Base-by-base conservation (phyloP, 2,329 filamentous ascomycete genomes). In the Chaetothyriales sp. region DNA sequence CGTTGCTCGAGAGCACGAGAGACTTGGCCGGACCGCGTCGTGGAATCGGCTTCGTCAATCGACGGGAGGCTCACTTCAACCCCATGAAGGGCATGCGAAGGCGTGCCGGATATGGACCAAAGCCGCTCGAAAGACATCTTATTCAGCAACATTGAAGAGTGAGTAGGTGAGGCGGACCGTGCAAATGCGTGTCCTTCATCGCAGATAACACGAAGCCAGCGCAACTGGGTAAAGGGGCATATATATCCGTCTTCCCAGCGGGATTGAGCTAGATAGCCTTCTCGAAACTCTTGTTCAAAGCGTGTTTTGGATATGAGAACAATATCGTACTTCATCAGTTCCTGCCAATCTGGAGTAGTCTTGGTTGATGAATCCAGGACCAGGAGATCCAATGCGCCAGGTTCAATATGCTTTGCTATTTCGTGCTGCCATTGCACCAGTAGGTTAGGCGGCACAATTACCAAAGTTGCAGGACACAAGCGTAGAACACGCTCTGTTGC, bases 71-170 rank as follows among this genome's bases (percentile, higher is more conserved):
- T 77, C 10, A 81, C 71, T 54, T 86, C 80, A 0, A 87, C 75
- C 0, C 89, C 87, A 51, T 87, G 86, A 0, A 95, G 70, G 8
- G 88, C 86, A 55, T 81, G 82, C 0, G 88, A 87, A 2, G 90
- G 90, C 0, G 90, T 96, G 51, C 90, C 90, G 1, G 86, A 93
- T 0, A 95, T 83, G 3, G 94, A 79, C 90, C 90, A 95, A 8
- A 84, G 79, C 18, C 86, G 78, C 46, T 87, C 81, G 15, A 87
- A 64, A 44, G 67, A 65, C 20, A 81, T 70, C 48, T 73, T 68
- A 36, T 74, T 67, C 4, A 79, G 68, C 7, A 81, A 70, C 15
- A 73, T 63, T 4, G 77, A 71, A 28, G 78, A 76, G 45, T 71
- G 75, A 1, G 79, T 86, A 57, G 73, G 78, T 48, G 70, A 71